A percentile compares a stretch with the other conserved stretches of the same genome.
These are phyloP conservation scores for Botrytis aclada DNA, from an alignment of 2,329 filamentous ascomycete species.

Conservation along the genomic window DNA sequence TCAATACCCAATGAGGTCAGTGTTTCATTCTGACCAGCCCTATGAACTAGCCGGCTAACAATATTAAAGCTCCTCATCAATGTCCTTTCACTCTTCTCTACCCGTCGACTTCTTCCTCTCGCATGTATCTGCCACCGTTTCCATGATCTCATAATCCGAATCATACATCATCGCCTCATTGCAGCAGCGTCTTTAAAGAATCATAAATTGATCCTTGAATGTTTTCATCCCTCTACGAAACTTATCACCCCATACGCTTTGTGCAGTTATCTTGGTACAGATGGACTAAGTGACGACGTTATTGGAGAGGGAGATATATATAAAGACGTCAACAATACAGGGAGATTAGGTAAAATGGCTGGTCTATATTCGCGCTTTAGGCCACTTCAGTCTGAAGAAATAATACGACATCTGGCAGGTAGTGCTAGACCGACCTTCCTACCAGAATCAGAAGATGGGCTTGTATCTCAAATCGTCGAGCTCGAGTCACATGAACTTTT, in stretches of 20 bases:
- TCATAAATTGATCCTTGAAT: constrained; percentile 72
- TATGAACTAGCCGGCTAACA: neutral
- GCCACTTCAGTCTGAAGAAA: constrained; percentile 56
- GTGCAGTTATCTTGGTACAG: constrained; percentile 65
- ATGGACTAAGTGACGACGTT: constrained; percentile 47
- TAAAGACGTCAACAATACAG: constrained; percentile 25
- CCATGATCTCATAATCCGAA: constrained; percentile 58
- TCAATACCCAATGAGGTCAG: constrained; percentile 32
- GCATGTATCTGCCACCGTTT: constrained; percentile 60
- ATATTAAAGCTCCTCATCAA: constrained; percentile 48
- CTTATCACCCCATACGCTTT: constrained; percentile 65
- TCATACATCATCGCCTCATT: constrained; percentile 63
- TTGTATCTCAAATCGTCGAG: constrained; percentile 57
- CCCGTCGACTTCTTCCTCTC: constrained; percentile 53
- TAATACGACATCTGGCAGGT: constrained; percentile 41
- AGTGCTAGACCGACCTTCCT: constrained; percentile 28
- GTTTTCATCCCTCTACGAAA: constrained; percentile 69
- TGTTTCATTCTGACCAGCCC: neutral
- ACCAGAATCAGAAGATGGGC: constrained; percentile 39
- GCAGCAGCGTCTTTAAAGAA: constrained; percentile 53
- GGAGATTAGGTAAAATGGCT: constrained; percentile 48
- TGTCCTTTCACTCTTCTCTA: constrained; percentile 48
- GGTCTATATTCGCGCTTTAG: constrained; percentile 68
- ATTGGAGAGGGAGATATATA: constrained; percentile 36
- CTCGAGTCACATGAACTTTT: constrained; percentile 72